Evolutionary conservation across 305 asterid species (phyloP).

Genomic region (Fraxinus latifolia): DNA sequence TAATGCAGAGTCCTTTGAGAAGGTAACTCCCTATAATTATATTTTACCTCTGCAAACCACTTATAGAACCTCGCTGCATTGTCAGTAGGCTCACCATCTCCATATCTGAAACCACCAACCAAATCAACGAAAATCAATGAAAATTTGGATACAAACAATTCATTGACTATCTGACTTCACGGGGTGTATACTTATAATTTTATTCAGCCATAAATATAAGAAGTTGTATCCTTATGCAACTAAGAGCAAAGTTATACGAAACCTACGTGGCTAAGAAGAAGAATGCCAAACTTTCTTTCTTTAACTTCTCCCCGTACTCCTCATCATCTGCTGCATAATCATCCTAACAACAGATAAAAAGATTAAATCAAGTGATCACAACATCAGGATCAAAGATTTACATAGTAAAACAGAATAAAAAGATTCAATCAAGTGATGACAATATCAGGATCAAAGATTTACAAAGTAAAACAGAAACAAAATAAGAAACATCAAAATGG

Average conservation of each 20-base stretch:
- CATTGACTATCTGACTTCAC: slow-evolving; percentile 14
- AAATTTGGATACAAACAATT: slow-evolving; percentile 15
- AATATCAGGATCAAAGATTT: too few species aligned
- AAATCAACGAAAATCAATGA: slow-evolving; percentile 41
- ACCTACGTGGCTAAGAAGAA: slow-evolving; percentile 95
- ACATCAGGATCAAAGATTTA: slow-evolving; percentile 4
- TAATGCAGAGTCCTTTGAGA: background rate
- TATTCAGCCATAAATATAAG: background rate
- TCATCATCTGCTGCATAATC: slow-evolving; percentile 93
- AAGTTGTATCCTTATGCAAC: background rate
- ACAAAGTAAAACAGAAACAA: too few species aligned
- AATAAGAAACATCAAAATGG: background rate
- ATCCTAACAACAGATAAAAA: slow-evolving; percentile 48
- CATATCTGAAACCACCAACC: slow-evolving; percentile 71
- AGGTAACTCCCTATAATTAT: background rate
- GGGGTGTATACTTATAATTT: slow-evolving; percentile 6
- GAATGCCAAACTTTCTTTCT: slow-evolving; percentile 69
- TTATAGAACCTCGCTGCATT: slow-evolving; percentile 90
- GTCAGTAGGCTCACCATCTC: slow-evolving; percentile 99
- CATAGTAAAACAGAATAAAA: background rate
- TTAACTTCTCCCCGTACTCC: slow-evolving; percentile 76
- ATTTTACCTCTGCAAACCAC: slow-evolving; percentile 78
- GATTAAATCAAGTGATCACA: slow-evolving; percentile 11
- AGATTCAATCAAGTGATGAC: too few species aligned
- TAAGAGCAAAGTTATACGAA: slow-evolving; percentile 13